Conservation (phyloP, 2,329 filamentous ascomycete genomes). For the Teratosphaeria viscida region DNA sequence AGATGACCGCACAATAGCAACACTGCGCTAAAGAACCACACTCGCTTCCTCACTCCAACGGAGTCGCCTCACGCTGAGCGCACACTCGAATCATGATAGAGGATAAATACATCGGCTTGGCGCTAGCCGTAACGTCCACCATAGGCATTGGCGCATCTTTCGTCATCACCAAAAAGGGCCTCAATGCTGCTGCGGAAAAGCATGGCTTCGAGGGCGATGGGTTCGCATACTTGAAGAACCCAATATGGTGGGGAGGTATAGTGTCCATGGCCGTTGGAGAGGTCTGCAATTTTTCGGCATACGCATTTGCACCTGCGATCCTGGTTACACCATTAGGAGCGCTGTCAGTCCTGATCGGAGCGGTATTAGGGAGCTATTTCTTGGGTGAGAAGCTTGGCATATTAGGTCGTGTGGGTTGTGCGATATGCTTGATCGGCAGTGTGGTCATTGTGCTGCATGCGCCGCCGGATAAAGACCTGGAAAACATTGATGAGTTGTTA, state of each 20-base stretch:
- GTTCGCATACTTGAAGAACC: constrained; percentile 84
- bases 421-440: constrained; percentile 88
- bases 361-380: constrained; percentile 90
- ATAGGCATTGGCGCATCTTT: constrained; percentile 70
- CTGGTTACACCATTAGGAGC: constrained; percentile 91
- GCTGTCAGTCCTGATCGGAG: constrained; percentile 84
- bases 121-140: constrained; percentile 63
- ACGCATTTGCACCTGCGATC: constrained; percentile 97
- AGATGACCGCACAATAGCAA: not conserved
- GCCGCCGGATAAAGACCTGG: constrained; percentile 82
- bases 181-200: constrained; percentile 79
- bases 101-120: constrained; percentile 64
- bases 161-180: constrained; percentile 97
- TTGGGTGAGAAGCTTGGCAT: constrained; percentile 81
- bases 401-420: constrained; percentile 86
- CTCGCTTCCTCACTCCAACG: not conserved
- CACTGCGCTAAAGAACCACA: not conserved
- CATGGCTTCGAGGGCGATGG: constrained; percentile 97
- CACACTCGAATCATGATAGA: constrained; percentile 11
- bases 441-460: constrained; percentile 97
- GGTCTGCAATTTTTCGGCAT: constrained; percentile 93
- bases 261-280: constrained; percentile 83
- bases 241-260: constrained; percentile 97
- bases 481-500: constrained; percentile 85
- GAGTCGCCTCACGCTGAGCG: not conserved